Conservation (phyloP, 495 filamentous ascomycete genomes). For the Talaromyces nanjingensis region DNA sequence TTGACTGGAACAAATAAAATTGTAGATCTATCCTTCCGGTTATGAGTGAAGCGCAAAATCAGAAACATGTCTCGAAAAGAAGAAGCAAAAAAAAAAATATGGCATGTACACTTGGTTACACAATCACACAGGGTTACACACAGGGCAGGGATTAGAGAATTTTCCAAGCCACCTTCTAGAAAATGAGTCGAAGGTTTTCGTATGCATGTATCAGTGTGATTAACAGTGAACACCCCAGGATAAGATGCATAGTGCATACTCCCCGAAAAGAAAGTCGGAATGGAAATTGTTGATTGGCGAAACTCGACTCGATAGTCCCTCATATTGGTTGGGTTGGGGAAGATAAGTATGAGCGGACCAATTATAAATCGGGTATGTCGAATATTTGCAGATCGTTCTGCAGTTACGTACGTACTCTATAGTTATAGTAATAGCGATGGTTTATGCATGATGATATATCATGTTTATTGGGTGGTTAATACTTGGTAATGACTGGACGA, state of each 20-base stretch:
- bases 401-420: not conserved
- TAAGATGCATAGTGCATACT: not conserved
- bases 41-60: not conserved
- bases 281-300: not conserved
- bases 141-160: not conserved
- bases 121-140: not conserved
- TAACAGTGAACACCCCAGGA: not conserved
- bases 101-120: not conserved
- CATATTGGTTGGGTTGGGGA: not conserved
- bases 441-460: not conserved
- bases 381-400: not conserved
- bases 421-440: not conserved
- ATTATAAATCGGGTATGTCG: not conserved
- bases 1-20: not conserved
- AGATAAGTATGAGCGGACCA: not conserved
- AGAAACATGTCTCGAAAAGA: not conserved
- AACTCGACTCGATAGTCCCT: not conserved
- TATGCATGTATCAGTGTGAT: not conserved
- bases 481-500: not conserved
- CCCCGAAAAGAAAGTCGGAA: not conserved
- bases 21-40: not conserved
- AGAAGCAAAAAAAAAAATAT: not conserved
- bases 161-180: not conserved
- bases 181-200: not conserved
- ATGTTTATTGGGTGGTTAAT: not conserved